Base-by-base conservation (phyloP, 805 yeast genomes). In the Starmerella floris region DNA sequence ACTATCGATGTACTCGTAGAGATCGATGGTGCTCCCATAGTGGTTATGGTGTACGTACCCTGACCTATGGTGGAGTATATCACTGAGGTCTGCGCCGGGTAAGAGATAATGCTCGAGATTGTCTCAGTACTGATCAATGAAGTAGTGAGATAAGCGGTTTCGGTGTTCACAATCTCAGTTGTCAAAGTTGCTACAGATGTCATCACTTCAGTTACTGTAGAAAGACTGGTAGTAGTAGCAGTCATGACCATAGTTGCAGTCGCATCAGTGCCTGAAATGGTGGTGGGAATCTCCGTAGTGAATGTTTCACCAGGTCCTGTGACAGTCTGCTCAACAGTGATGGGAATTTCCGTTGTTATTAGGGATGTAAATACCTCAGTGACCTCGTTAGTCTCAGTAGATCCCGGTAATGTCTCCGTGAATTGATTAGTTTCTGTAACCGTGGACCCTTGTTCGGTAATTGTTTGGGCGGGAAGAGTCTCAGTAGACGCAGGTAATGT, bases 71-170 rank as follows among this genome's bases (percentile, higher is more conserved):
- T 43, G 2, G 50, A 37, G 19, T 28, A 39, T 9, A 39, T 25
- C 20, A 43, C 43, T 2, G 41, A 34, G 2, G 47, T 48, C 34
- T 45, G 38, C 9, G 17, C 47, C 1, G 51, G 46, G 5, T 33
- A 13, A 3, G 46, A 35, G 13, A 31, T 13, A 4, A 23, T 13
- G 26, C 32, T 43, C 1, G 48, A 36, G 19, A 43, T 13, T 22
- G 30, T 40, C 1, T 20, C n/a, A 8, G 46, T 39, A 2, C 30
- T 22, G 9, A 41, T n/a, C 19, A 21, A 13, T 1, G 33, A 26
- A 23, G 37, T 41, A 10, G 40, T 36, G 33, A 31, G 26, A 9
- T 23, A 28, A n/a, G 27, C 43, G 3, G 43, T 40, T n/a, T 27
- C 38, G 11, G 43, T 40, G 10, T 37, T 16, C 6, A 39, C 26